phyloP scores from a whole-genome alignment of 2,329 filamentous ascomycete species.

The Didymella pomorum region DNA sequence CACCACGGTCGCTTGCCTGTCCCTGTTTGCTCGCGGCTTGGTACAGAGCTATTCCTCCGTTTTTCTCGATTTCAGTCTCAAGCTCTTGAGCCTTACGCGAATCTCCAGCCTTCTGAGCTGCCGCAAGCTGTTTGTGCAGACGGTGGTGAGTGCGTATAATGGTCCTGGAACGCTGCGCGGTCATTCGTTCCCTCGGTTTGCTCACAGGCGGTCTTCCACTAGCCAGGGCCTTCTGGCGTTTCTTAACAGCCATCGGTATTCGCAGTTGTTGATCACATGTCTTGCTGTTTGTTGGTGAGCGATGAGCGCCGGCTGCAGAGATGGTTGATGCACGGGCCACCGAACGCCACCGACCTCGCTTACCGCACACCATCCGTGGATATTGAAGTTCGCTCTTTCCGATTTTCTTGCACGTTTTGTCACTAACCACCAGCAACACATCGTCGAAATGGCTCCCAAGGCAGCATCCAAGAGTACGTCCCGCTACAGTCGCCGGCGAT shows the following conservation, averaged over 20 bases:
- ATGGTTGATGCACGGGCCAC: constrained; percentile 4
- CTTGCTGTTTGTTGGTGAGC: constrained; percentile 2
- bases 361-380: constrained; percentile 25
- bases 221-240: constrained; percentile 45
- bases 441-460: constrained; percentile 53
- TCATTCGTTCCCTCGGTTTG: constrained; percentile 53
- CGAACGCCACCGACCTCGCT: constrained; percentile 18
- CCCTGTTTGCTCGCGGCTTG: constrained; percentile 70
- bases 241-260: constrained; percentile 43
- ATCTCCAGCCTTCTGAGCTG: constrained; percentile 58
- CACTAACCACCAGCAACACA: constrained; percentile 47
- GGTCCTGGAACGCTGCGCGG: constrained; percentile 64
- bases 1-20: constrained; percentile 66
- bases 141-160: constrained; percentile 68
- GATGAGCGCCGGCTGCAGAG: constrained; percentile 1
- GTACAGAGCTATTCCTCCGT: constrained; percentile 67
- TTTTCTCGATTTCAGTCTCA: constrained; percentile 60
- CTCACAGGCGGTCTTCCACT: constrained; percentile 45
- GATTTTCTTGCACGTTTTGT: constrained; percentile 29
- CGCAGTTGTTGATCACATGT: constrained; percentile 12
- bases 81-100: constrained; percentile 52
- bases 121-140: constrained; percentile 64
- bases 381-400: constrained; percentile 35
- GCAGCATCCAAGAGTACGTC: constrained; percentile 48
- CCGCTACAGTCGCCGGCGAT: constrained; percentile 18